A percentile compares a stretch with the other conserved stretches of the same genome.
These are phyloP conservation scores for Stropharia rugosoannulata DNA, from an alignment of 768 basidiomycete species.

Conservation along the genomic window DNA sequence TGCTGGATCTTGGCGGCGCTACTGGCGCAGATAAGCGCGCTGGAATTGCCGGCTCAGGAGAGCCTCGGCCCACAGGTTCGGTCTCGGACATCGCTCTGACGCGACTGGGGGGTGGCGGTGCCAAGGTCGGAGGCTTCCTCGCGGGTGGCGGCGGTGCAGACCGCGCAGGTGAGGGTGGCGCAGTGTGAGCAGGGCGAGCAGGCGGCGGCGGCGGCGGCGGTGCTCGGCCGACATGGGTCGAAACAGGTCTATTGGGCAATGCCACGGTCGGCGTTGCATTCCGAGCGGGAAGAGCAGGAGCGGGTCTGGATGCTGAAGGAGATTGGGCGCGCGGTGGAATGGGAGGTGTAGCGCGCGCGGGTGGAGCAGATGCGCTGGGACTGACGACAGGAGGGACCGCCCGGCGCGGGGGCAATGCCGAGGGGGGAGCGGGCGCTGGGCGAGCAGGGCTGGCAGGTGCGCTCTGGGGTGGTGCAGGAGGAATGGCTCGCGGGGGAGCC, in stretches of 20 bases:
- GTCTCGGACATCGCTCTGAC: constrained; percentile 22
- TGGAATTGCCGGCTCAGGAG: constrained; percentile 15
- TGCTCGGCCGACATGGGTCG: constrained; percentile 23
- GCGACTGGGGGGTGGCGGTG: constrained; percentile 31
- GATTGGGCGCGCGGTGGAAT: constrained; percentile 32
- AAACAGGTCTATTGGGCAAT: constrained; percentile 23
- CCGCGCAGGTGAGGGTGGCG: constrained; percentile 25
- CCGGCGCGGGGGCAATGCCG: constrained; percentile 41
- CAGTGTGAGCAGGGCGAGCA: constrained; percentile 18
- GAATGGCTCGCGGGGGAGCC: constrained; percentile 32
- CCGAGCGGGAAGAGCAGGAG: constrained; percentile 34
- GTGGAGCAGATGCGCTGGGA: constrained; percentile 35
- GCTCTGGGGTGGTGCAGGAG: constrained; percentile 29
- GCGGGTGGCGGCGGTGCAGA: constrained; percentile 37
- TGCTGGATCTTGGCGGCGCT: constrained; percentile 14
- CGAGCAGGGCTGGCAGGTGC: constrained; percentile 30
- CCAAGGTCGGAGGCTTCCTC: constrained; percentile 31
- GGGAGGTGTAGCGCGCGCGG: constrained; percentile 39
- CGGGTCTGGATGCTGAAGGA: constrained; percentile 23
- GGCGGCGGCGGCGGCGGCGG: constrained; percentile 26
- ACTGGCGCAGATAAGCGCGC: constrained; percentile 15
- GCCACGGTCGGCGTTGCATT: constrained; percentile 24
- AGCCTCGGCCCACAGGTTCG: constrained; percentile 11
- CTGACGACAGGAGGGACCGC: constrained; percentile 35
- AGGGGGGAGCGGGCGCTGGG: constrained; percentile 23